Evolutionary conservation across 83 land plant species (phyloP).

Genomic region (Isoetes engelmannii): DNA sequence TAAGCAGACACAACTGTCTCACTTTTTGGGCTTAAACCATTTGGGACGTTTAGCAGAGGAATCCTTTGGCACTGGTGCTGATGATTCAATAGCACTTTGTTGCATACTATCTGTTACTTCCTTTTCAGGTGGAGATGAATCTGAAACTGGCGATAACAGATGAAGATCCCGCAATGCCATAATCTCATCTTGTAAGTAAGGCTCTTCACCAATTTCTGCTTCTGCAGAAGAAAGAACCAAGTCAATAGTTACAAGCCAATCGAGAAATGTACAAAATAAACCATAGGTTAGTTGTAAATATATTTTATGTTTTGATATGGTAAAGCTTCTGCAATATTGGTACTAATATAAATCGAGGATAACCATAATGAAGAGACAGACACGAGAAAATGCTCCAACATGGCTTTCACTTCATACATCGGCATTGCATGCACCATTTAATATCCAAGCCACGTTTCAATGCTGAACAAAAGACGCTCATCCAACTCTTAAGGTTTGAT

Average conservation of each 20-base stretch:
- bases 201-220: background rate
- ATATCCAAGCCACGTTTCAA: too few species aligned
- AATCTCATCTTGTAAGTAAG: background rate
- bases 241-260: too few species aligned
- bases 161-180: background rate
- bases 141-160: background rate
- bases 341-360: background rate
- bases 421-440: too few species aligned
- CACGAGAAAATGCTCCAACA: too few species aligned
- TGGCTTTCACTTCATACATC: too few species aligned
- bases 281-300: background rate
- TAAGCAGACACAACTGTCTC: background rate
- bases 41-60: background rate
- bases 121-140: background rate
- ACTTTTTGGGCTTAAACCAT: background rate
- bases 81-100: background rate
- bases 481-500: too few species aligned
- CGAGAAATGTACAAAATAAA: background rate
- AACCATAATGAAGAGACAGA: too few species aligned
- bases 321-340: background rate
- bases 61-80: background rate
- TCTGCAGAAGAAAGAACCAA: background rate
- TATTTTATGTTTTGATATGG: background rate
- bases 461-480: too few species aligned
- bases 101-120: background rate